Percentiles rank a stretch among this genome's conserved stretches.
These are phyloP conservation scores for Fusarium mangiferae DNA, from an alignment of 2,329 filamentous ascomycete genomes.

Conservation along the genomic window DNA sequence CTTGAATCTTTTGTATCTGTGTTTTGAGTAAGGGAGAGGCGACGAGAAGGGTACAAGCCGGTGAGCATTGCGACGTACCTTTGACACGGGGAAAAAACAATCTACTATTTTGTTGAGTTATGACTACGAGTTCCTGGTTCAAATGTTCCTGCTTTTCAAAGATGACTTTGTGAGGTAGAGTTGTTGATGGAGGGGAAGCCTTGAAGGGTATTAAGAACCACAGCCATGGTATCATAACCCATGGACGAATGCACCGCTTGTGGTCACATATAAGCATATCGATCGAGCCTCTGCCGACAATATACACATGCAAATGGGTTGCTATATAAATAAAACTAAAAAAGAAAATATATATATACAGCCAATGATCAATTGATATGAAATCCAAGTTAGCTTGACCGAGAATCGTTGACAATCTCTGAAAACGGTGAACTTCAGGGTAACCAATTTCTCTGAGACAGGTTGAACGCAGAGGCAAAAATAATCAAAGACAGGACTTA, in stretches of 20 bases:
- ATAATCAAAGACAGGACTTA: background rate
- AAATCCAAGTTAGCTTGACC: background rate
- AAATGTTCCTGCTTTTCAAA: background rate
- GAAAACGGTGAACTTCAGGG: conserved; percentile 2
- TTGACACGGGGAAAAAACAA: conserved; percentile 13
- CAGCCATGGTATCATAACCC: background rate
- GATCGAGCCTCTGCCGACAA: background rate
- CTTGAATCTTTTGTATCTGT: conserved; percentile 27
- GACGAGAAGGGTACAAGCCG: conserved; percentile 16
- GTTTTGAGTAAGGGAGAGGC: conserved; percentile 25
- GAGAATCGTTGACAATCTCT: background rate
- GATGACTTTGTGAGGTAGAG: background rate
- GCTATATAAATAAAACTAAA: no score
- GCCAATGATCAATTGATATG: background rate
- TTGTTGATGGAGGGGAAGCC: background rate
- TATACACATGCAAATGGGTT: background rate
- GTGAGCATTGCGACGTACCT: conserved; percentile 28
- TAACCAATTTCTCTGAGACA: background rate
- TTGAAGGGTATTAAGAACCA: background rate
- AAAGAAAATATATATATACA: background rate
- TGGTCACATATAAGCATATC: no score
- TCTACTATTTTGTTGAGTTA: conserved; percentile 20
- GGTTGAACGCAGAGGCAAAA: background rate
- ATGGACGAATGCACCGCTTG: background rate
- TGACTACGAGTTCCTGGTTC: background rate